Evolutionary conservation across 2,329 filamentous ascomycete genomes (phyloP), one percentile per base, ranked within the genome.

Genomic region (Monascus ruber): DNA sequence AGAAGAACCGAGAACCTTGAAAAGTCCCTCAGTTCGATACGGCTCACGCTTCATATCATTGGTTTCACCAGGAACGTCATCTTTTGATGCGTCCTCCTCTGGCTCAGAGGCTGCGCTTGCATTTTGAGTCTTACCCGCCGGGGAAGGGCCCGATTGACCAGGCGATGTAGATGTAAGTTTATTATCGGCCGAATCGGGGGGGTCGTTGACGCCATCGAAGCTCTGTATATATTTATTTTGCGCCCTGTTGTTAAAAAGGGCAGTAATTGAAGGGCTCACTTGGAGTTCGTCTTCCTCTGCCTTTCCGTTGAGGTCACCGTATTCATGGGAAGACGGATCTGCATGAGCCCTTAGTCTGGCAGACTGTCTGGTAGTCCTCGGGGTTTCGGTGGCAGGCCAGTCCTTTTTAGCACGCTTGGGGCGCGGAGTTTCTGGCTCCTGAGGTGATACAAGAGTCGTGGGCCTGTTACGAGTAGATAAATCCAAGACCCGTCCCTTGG

Each of bases 311-410:
- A 47, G 34, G 3, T 42, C 38, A 9, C 34, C 45, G 29, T 51
- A 45, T 17, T 54, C 48, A n/a, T 42, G 39, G 8, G 44, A 41
- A 29, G 43, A 38, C n/a, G 44, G 38, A 26, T 50, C 44, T 24
- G 39, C 42, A 31, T 49, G 48, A 5, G 50, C 46, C 42, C 52
- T 58, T 9, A 59, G 43, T 41, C 59, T 53, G 27, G 58, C 51
- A 9, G 60, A 63, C 42, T 56, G 53, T 33, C 60, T 54, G 17
- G 58, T 59, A 25, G 58, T 54, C 33, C 54, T 47, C 9, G 53
- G 56, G 4, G 54, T 55, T 42, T 62, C 59, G 33, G 57, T 52
- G 11, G 50, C 51, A 27, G 51, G 39, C 38, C 51, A 37, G 6
- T 46, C 46, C 10, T 58, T 51, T 44, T 55, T 57, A n/a, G 53